Evolutionary conservation across 2,329 filamentous ascomycete genomes (phyloP).

Genomic region (Grosmannia clavigera): DNA sequence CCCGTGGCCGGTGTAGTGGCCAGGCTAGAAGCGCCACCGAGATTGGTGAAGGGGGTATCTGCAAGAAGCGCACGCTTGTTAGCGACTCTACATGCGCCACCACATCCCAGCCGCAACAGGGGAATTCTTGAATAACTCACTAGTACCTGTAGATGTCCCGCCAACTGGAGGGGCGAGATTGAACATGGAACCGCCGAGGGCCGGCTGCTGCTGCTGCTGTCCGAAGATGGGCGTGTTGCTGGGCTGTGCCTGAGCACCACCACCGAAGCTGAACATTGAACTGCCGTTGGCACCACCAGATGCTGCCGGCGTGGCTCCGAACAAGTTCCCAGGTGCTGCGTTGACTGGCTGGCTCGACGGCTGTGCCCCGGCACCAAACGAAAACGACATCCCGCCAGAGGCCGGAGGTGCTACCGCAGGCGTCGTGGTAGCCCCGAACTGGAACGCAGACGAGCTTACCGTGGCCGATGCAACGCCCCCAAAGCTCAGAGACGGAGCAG

Average conservation of each 20-base stretch:
- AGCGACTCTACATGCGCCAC: background rate
- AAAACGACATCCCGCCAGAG: constrained; percentile 19
- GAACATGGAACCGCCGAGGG: constrained; percentile 17
- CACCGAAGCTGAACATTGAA: constrained; percentile 22
- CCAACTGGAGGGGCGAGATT: constrained; percentile 19
- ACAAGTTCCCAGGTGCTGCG: constrained; percentile 16
- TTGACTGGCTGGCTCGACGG: constrained; percentile 11
- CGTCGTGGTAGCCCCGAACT: constrained; percentile 8
- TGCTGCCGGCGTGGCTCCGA: constrained; percentile 15
- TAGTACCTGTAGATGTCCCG: constrained; percentile 28
- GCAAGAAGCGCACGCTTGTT: background rate
- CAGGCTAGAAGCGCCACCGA: constrained; percentile 47
- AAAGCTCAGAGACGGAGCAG: constrained; percentile 25
- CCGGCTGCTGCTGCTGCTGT: constrained; percentile 18
- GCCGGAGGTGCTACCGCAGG: constrained; percentile 1
- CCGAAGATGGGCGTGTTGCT: constrained; percentile 16
- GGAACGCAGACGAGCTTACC: constrained; percentile 11
- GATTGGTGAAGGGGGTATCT: constrained; percentile 40
- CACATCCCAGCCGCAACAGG: background rate
- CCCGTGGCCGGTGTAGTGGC: constrained; percentile 47
- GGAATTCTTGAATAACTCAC: constrained; percentile 20
- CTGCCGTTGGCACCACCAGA: constrained; percentile 3
- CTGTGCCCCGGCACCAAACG: constrained; percentile 21
- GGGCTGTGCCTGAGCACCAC: constrained; percentile 17
- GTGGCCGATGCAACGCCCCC: constrained; percentile 16